Base-by-base conservation (phyloP, 768 basidiomycete species). In the Favolaschia claudopus region DNA sequence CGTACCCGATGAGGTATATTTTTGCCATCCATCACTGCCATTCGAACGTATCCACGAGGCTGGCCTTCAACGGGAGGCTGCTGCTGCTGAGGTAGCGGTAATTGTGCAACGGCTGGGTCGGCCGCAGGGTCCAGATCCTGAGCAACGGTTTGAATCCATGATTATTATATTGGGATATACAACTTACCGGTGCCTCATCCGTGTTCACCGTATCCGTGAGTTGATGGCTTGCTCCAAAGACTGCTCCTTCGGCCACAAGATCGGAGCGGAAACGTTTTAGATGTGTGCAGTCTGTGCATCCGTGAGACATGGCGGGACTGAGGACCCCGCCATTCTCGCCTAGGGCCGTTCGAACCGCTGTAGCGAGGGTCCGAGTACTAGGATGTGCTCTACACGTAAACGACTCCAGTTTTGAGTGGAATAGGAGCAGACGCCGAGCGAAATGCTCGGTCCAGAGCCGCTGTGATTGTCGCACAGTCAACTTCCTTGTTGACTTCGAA, bases 21-120 rank as follows among this genome's bases (percentile, higher is more conserved):
- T 29, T 73, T 75, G 6, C 74, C 73, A 67, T 75, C 74, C 72
- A 75, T 74, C 0, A 74, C 72, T n/a, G 72, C 73, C 55, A 71
- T 46, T 0, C 71, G 64, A 17, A 72, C 66, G 48, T 69, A 65
- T 10, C 66, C 68, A 31, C 66, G 53, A 17, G 51, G 48, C 8
- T 40, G 8, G 39, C 49, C 38, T 54, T 15, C 59, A 6, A 7
- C 55, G 25, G 27, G 51, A 47, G 29, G 64, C 55, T 40, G 60
- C 63, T 32, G 19, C 36, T 39, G n/a, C n/a, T n/a, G n/a, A n/a
- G n/a, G n/a, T n/a, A n/a, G n/a, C n/a, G n/a, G n/a, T n/a, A n/a
- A n/a, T n/a, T n/a, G n/a, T n/a, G n/a, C n/a, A n/a, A n/a, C n/a
- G n/a, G n/a, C n/a, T n/a, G n/a, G n/a, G n/a, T n/a, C n/a, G n/a